Conservation (phyloP, 2,329 filamentous ascomycete species). For the Fusarium tricinctum region DNA sequence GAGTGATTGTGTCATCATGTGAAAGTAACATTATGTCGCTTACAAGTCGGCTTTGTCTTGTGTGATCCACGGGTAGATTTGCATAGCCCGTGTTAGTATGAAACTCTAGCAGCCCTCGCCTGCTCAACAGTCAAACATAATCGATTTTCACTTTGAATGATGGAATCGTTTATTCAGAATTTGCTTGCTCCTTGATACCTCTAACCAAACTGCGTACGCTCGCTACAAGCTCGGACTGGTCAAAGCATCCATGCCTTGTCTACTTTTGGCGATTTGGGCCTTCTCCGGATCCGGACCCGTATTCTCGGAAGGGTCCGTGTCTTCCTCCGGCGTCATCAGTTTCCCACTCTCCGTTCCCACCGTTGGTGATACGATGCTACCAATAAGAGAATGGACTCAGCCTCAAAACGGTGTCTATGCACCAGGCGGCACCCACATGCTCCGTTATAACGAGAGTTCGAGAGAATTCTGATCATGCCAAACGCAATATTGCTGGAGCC, state of each 20-base stretch:
- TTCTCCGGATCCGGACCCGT: conserved; percentile 29
- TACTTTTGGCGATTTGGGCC: conserved; percentile 1
- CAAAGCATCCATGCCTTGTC: background rate
- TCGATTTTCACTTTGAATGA: background rate
- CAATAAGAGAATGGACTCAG: conserved; percentile 34
- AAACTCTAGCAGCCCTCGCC: background rate
- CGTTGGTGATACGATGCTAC: conserved; percentile 2
- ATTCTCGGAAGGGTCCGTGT: conserved; percentile 33
- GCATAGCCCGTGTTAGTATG: background rate
- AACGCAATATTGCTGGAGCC: background rate
- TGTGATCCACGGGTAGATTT: conserved; percentile 14
- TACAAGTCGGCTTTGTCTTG: conserved; percentile 19
- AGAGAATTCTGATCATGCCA: background rate
- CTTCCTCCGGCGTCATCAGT: conserved; percentile 30
- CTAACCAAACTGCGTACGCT: background rate
- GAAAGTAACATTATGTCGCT: conserved; percentile 30
- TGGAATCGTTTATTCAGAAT: background rate
- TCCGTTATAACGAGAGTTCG: background rate
- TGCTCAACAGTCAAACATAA: background rate
- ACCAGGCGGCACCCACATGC: background rate
- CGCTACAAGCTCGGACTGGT: background rate
- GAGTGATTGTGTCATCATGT: conserved; percentile 38
- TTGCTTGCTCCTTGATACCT: background rate
- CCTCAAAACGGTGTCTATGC: conserved; percentile 3
- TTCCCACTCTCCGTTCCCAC: background rate